Evolutionary conservation across 1,284 basidiomycete species (phyloP).

Genomic region (Garcileccinum viscosum): DNA sequence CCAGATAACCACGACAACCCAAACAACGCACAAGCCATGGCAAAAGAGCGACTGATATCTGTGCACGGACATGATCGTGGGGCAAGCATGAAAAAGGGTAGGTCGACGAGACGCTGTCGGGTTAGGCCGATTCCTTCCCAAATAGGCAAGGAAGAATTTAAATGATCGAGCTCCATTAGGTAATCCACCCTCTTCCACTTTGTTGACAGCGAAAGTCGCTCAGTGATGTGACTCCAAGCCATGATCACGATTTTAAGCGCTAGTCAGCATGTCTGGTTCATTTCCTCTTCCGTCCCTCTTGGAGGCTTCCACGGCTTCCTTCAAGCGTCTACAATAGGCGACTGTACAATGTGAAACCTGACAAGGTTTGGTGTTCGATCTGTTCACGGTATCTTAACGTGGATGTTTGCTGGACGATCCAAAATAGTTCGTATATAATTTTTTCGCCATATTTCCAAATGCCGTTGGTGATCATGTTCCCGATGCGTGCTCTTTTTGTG

Average conservation of each 20-base stretch:
- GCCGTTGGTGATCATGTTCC: not conserved
- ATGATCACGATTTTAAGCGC: not conserved
- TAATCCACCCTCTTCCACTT: not conserved
- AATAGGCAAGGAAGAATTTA: not conserved
- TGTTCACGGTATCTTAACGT: not conserved
- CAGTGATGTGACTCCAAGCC: not conserved
- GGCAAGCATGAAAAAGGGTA: not conserved
- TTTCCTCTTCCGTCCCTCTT: not conserved
- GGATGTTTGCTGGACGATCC: not conserved
- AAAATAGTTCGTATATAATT: slow-evolving; percentile 16
- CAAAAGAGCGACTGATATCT: slow-evolving; percentile 12
- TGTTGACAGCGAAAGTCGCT: not conserved
- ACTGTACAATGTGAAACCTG: not conserved
- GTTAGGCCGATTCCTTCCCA: slow-evolving; percentile 13
- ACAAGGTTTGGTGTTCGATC: not conserved
- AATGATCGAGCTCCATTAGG: not conserved
- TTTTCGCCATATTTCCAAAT: not conserved
- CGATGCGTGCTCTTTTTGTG: slow-evolving; percentile 9
- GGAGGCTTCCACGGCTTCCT: not conserved
- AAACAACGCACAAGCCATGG: slow-evolving; percentile 24
- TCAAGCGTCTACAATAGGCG: not conserved
- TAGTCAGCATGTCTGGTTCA: not conserved
- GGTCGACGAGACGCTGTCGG: slow-evolving; percentile 9
- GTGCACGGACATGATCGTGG: slow-evolving; percentile 13
- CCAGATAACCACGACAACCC: slow-evolving; percentile 40